Conservation (phyloP, 495 filamentous ascomycete species). For the Neurospora sp. region DNA sequence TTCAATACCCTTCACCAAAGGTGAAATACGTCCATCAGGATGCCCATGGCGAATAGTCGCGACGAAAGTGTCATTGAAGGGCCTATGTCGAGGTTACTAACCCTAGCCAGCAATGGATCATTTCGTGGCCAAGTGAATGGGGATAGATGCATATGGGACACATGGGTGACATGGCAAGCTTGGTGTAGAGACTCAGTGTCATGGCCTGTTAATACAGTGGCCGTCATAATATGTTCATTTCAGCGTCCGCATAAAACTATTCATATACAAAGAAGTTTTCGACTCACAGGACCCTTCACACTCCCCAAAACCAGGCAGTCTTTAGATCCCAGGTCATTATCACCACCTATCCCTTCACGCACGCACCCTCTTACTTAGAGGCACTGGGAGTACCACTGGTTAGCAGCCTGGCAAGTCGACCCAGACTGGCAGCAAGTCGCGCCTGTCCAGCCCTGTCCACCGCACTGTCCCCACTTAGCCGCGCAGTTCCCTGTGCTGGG, state of each 20-base stretch:
- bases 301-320: neutral
- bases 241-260: neutral
- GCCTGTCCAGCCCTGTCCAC: slow-evolving; percentile 21
- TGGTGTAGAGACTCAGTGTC: neutral
- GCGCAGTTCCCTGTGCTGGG: slow-evolving; percentile 17
- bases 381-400: slow-evolving; percentile 28
- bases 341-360: slow-evolving; percentile 2
- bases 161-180: neutral
- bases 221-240: neutral
- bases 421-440: slow-evolving; percentile 16
- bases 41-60: too few relatives aligned
- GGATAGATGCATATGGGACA: neutral
- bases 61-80: too few relatives aligned
- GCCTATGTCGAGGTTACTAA: too few relatives aligned
- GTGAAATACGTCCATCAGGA: too few relatives aligned
- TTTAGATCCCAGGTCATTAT: neutral
- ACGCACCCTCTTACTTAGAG: slow-evolving; percentile 5
- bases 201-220: neutral
- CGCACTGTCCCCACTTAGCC: slow-evolving; percentile 23
- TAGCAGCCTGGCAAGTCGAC: slow-evolving; percentile 20
- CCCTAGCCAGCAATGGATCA: too few relatives aligned
- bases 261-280: neutral
- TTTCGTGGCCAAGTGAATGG: too few relatives aligned
- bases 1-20: neutral
- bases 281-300: neutral